A percentile compares a stretch with the other conserved stretches of the same genome.
These are phyloP conservation scores for Cladosporium sp. DNA, from an alignment of 2,329 filamentous ascomycete species.

Conservation along the genomic window DNA sequence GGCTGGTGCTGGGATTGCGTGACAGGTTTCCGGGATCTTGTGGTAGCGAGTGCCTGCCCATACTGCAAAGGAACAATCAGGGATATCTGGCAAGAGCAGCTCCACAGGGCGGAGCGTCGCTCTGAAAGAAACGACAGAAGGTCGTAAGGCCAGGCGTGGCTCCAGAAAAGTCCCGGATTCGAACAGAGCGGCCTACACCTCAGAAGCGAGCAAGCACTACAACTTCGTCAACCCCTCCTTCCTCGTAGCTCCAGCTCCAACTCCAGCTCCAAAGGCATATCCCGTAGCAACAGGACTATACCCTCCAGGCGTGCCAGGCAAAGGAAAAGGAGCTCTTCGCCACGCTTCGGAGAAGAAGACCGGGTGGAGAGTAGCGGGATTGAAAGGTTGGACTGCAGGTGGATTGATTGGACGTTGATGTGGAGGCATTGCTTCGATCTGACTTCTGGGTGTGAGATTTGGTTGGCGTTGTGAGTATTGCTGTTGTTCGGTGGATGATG, in stretches of 20 bases:
- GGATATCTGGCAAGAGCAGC: no score
- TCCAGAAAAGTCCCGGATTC: no score
- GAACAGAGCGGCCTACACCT: no score
- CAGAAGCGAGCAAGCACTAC: no score
- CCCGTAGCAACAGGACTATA: conserved; percentile 43
- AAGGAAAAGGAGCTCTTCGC: conserved; percentile 50
- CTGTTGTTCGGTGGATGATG: conserved; percentile 25
- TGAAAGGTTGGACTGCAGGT: no score
- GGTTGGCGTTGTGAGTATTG: conserved; percentile 25
- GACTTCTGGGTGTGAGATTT: conserved; percentile 26
- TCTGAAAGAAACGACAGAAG: no score
- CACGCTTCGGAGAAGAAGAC: conserved; percentile 70
- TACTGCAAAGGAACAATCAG: no score
- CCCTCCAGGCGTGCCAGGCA: conserved; percentile 34
- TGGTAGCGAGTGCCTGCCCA: no score
- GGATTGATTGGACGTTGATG: conserved; percentile 17
- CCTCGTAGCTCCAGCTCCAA: conserved; percentile 6
- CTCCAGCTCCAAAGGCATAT: conserved; percentile 36
- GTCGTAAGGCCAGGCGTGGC: no score
- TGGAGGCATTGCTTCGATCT: conserved; percentile 48
- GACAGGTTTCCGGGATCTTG: no score
- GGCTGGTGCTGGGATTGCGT: no score
- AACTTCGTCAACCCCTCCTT: conserved; percentile 22
- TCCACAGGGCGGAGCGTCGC: no score
- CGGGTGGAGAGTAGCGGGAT: conserved; percentile 62